Evolutionary conservation across 495 filamentous ascomycete species (phyloP), one percentile per base, ranked within the genome.

Genomic region (Cenococcum geophilum): DNA sequence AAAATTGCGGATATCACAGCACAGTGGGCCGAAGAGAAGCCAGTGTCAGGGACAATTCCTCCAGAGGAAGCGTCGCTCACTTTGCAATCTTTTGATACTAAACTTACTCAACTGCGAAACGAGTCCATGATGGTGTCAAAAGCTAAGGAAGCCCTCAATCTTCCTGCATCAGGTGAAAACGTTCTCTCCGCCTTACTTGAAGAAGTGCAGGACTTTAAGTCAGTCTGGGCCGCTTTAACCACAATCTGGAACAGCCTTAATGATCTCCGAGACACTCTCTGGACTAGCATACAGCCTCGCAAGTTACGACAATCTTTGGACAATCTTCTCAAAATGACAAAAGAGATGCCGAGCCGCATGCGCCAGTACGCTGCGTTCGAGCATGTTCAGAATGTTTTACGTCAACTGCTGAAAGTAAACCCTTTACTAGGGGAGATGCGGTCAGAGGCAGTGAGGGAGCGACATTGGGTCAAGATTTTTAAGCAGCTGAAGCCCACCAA

Each of bases 301-400:
- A 97, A 97, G 74, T 82, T 97, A 61, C 82, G 95, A 32, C 82
- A 88, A 59, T 86, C 89, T 16, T 83, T 99, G 52, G 93, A 99
- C 69, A 83, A 85, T 37, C 80, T 97, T 32, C 89, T 97, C 70
- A 96, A 95, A 76, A 93, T 96, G 87, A 96, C 91, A 50, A 99
- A 96, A 77, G 92, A 97, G 61, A 99, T 99, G 93, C 93, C 93
- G 0, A 95, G 89, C 73, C 85, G 93, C 48, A 99, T 97, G 95
- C 85, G 93, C 51, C 93, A 99, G 68, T 99, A 99, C 73, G 93
- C 93, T 63, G 95, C 93, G 12, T 99, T 99, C 72, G 93, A 97
- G 73, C 92, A 99, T 68, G 89, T 97, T 35, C 93, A 99, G 68
- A 88, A 84, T 60, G 86, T 92, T 25, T 81, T 97, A n/a, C 88